Base-by-base conservation (phyloP, 1,284 basidiomycete species). In the Taiwanofungus camphoratus region DNA sequence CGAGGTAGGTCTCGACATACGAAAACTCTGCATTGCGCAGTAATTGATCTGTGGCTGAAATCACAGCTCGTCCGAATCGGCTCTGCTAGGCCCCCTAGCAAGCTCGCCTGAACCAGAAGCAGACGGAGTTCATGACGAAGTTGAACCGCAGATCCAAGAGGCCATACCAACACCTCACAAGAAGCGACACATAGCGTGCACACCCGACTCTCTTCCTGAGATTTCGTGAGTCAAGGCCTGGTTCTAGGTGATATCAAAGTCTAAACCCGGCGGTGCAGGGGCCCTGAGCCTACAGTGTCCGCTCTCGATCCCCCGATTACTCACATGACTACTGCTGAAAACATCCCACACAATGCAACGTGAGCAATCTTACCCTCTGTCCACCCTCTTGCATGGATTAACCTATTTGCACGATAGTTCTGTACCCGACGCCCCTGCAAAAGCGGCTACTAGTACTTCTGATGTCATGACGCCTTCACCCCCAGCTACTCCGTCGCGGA, bases 81-180 rank as follows among this genome's bases (percentile, higher is more conserved):
- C 23, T 18, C 35, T 24, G 2, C 24, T 24, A 15, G 29, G 39
- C 27, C 42, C 38, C 3, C 23, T 39, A 2, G 45, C 43, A 15
- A 44, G 29, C 3, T 50, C 49, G 12, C 39, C 45, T 12, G 42
- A 41, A 24, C 38, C 42, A 3, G 41, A 48, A n/a, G 12, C 6
- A 29, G 26, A 37, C 13, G 30, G 23, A 4, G 22, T 11, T 22
- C 19, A n/a, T 5, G 15, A 30, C 5, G 18, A 5, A 15, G 34
- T 15, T n/a, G n/a, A n/a, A n/a, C n/a, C n/a, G n/a, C n/a, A n/a
- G n/a, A n/a, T n/a, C n/a, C n/a, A n/a, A 20, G 33, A 29, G 7
- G 8, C 23, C 12, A 21, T 23, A 2, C 7, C 29, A n/a, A 24
- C 21, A 2, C 36, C 41, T 6, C 19, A 8, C 15, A 46, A 35